Conservation (phyloP, 1,284 basidiomycete species). For the Irpex sp. region DNA sequence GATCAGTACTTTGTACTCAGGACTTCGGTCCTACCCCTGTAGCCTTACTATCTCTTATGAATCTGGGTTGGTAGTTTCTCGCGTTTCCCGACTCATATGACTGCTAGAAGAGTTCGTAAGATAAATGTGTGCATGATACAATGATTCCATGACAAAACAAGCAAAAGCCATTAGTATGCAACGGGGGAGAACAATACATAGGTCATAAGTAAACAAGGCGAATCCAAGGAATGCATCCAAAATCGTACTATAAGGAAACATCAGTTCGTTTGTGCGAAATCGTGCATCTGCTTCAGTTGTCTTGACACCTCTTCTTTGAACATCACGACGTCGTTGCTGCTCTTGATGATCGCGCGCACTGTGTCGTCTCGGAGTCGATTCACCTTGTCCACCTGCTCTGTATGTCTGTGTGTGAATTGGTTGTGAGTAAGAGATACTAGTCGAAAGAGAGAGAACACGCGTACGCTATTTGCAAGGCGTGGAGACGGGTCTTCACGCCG, state of each 20-base stretch:
- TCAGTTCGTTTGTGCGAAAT: slow-evolving; percentile 59
- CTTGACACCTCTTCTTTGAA: slow-evolving; percentile 75
- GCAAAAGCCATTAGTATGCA: neutral
- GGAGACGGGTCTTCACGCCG: slow-evolving; percentile 72
- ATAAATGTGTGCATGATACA: neutral
- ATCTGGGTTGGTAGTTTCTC: no score
- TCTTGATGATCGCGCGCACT: slow-evolving; percentile 75
- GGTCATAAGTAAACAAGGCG: neutral
- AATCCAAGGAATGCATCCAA: neutral
- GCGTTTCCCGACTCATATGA: neutral
- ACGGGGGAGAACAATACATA: neutral
- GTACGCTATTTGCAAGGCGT: slow-evolving; percentile 56
- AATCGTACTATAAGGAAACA: slow-evolving; percentile 12
- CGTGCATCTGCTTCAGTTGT: slow-evolving; percentile 60
- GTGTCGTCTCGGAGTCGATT: slow-evolving; percentile 71
- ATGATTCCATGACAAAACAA: neutral
- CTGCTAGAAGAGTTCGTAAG: neutral
- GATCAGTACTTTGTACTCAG: slow-evolving; percentile 1
- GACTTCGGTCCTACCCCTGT: neutral
- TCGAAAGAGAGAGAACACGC: slow-evolving; percentile 14
- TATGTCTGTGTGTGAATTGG: slow-evolving; percentile 44
- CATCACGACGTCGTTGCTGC: slow-evolving; percentile 71
- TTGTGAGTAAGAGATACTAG: neutral
- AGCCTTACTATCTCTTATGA: neutral
- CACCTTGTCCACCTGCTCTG: slow-evolving; percentile 72